Evolutionary conservation across 805 yeast genomes (phyloP).

Genomic region (Pichia pseudocactophila): DNA sequence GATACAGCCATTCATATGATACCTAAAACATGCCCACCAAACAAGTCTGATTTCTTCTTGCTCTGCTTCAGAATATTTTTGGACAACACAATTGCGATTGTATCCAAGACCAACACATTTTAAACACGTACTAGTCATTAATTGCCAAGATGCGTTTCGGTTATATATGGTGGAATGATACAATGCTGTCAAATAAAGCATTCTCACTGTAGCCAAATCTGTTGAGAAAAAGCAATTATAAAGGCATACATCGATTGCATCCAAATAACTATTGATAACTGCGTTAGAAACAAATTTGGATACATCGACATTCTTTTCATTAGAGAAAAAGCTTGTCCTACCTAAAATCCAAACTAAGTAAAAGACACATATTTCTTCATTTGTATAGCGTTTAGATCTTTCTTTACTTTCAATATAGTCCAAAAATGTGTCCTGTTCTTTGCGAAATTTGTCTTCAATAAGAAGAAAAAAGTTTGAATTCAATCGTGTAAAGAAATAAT

Average conservation of each 20-base stretch:
- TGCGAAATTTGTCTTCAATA: slow-evolving; percentile 22
- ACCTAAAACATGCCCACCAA: slow-evolving; percentile 31
- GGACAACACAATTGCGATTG: slow-evolving; percentile 24
- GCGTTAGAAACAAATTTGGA: slow-evolving; percentile 11
- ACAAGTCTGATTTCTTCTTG: slow-evolving; percentile 23
- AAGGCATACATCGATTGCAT: slow-evolving; percentile 27
- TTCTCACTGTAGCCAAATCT: slow-evolving; percentile 27
- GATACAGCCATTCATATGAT: slow-evolving; percentile 26
- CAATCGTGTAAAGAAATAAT: slow-evolving; percentile 27
- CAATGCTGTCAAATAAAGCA: slow-evolving; percentile 27
- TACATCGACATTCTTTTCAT: slow-evolving; percentile 2
- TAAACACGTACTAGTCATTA: slow-evolving; percentile 29
- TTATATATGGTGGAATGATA: slow-evolving; percentile 29
- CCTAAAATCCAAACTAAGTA: slow-evolving; percentile 32
- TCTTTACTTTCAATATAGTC: slow-evolving; percentile 5
- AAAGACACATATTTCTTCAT: slow-evolving; percentile 28
- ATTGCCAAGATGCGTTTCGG: slow-evolving; percentile 32
- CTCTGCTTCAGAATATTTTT: slow-evolving; percentile 10
- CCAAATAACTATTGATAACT: slow-evolving; percentile 20
- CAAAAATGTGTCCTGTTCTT: slow-evolving; percentile 26
- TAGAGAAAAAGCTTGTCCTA: slow-evolving; percentile 12
- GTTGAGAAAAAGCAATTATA: slow-evolving; percentile 28
- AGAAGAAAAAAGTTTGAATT: slow-evolving; percentile 31
- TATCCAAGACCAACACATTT: slow-evolving; percentile 32
- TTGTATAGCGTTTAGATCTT: slow-evolving; percentile 6